Evolutionary conservation across 106 monocot genomes (phyloP).

Genomic region (Dendrobium officinale): DNA sequence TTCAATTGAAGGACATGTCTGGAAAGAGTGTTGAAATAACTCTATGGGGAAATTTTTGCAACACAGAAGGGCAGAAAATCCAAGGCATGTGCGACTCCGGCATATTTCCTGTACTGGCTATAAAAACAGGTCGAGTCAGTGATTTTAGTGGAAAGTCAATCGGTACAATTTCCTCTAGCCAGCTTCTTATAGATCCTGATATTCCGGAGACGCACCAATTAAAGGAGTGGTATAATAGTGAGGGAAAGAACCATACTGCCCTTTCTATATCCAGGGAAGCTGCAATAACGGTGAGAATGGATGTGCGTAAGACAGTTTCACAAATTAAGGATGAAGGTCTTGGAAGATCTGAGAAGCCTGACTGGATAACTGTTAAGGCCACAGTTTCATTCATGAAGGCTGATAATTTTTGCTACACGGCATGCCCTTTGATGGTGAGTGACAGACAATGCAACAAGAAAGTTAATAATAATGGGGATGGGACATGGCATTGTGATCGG

Average conservation of each 20-base stretch:
- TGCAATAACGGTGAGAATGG: slow-evolving; percentile 34
- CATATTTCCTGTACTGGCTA: slow-evolving; percentile 51
- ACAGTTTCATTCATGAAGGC: slow-evolving; percentile 52
- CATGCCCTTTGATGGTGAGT: slow-evolving; percentile 49
- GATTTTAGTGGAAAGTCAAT: slow-evolving; percentile 77
- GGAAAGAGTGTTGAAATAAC: slow-evolving; percentile 67
- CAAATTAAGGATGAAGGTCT: slow-evolving; percentile 88
- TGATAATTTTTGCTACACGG: slow-evolving; percentile 83
- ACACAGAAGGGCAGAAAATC: slow-evolving; percentile 53
- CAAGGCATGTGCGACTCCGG: slow-evolving; percentile 70
- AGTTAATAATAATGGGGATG: slow-evolving; percentile 85
- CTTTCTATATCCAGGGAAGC: slow-evolving; percentile 54
- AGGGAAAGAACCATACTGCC: slow-evolving; percentile 46
- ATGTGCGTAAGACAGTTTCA: slow-evolving; percentile 50
- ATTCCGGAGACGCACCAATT: slow-evolving; percentile 48
- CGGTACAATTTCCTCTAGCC: slow-evolving; percentile 48
- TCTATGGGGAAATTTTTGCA: slow-evolving; percentile 74
- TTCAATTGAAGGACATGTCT: slow-evolving; percentile 82
- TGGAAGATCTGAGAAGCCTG: slow-evolving; percentile 70
- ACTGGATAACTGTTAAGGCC: slow-evolving; percentile 71
- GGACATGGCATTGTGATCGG: slow-evolving; percentile 74
- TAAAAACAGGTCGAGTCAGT: slow-evolving; percentile 62
- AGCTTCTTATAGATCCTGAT: slow-evolving; percentile 66
- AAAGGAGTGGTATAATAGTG: slow-evolving; percentile 58
- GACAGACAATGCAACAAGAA: slow-evolving; percentile 77